These are phyloP conservation scores for Alternaria rosae DNA, from an alignment of 2,329 filamentous ascomycete species.

Conservation along the genomic window DNA sequence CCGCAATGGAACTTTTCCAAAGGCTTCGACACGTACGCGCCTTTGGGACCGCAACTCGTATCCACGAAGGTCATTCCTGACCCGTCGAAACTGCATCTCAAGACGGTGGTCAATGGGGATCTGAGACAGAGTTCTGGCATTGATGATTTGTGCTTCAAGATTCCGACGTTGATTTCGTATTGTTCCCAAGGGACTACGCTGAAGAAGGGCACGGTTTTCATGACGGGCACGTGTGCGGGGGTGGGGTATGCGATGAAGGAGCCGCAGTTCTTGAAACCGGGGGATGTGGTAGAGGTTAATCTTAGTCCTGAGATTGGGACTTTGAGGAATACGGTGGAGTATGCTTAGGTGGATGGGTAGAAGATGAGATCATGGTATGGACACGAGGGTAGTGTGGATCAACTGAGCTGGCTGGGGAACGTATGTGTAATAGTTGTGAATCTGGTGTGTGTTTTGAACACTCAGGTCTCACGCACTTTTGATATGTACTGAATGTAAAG, in stretches of 20 bases:
- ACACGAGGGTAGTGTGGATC: too few species aligned
- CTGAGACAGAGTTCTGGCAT: conserved; percentile 59
- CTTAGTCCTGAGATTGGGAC: conserved; percentile 41
- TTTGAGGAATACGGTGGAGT: conserved; percentile 44
- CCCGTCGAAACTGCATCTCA: conserved; percentile 53
- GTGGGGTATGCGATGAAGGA: conserved; percentile 54
- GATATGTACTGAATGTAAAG: background rate
- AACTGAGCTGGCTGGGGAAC: background rate
- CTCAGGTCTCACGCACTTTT: too few species aligned
- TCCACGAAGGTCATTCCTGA: conserved; percentile 53
- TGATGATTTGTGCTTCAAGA: conserved; percentile 58
- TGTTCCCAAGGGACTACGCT: conserved; percentile 56
- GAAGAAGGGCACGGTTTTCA: conserved; percentile 58
- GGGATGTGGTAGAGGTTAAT: conserved; percentile 45
- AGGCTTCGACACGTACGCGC: conserved; percentile 64
- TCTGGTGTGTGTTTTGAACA: too few species aligned
- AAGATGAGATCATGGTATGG: background rate
- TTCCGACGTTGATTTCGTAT: conserved; percentile 56
- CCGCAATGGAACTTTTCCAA: conserved; percentile 67
- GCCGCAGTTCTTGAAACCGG: conserved; percentile 47
- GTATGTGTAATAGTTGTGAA: too few species aligned
- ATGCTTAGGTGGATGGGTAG: conserved; percentile 20
- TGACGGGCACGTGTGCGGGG: conserved; percentile 57
- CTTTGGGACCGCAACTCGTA: conserved; percentile 61
- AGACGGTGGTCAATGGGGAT: conserved; percentile 59